Base-by-base conservation (phyloP, 106 monocot genomes). In the Amphibolis antarctica region DNA sequence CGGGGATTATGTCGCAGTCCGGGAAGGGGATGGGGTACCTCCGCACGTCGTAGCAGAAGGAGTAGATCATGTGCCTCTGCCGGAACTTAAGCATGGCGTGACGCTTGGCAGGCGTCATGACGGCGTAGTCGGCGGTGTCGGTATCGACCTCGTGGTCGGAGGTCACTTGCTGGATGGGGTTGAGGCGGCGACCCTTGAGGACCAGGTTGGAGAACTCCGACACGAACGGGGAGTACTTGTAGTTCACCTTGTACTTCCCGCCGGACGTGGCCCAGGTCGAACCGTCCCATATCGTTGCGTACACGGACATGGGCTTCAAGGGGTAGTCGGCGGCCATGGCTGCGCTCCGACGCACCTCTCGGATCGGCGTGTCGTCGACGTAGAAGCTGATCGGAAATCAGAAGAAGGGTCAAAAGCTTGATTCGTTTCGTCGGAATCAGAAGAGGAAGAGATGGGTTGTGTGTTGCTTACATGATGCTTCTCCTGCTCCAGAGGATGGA, bases 221-320 rank as follows among this genome's bases (percentile, higher is more conserved):
- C 14, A 62, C 53, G 66, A 79, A 83, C 21, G 83, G 83, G 18
- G 76, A 68, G 67, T 83, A 83, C 55, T 74, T 73, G 76, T 79
- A 83, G 24, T 79, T 72, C n/a, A 70, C 66, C 59, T 83, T 83
- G 73, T 83, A 79, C 60, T 65, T 69, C 19, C 83, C 83, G 22
- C 76, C 73, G 30, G 54, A 21, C 26, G 83, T 83, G 0, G 83
- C 83, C 83, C 83, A 83, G 0, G 42, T 59, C 1, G 79, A 79
- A 28, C 83, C 83, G 48, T 83, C 83, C 83, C 83, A 83, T 53
- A 83, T 83, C 63, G 83, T 83, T 57, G 83, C 83, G 76, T 83
- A 83, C 20, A 83, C 29, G 0, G 79, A 76, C 83, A 83, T 83
- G 12, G 83, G 83, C 57, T 83, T 83, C 36, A 73, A 76, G 13